A percentile compares a stretch with the other conserved stretches of the same genome.
Evolutionary conservation across 73 alveolate species (phyloP).

Genomic region (Blepharisma japonicum): DNA sequence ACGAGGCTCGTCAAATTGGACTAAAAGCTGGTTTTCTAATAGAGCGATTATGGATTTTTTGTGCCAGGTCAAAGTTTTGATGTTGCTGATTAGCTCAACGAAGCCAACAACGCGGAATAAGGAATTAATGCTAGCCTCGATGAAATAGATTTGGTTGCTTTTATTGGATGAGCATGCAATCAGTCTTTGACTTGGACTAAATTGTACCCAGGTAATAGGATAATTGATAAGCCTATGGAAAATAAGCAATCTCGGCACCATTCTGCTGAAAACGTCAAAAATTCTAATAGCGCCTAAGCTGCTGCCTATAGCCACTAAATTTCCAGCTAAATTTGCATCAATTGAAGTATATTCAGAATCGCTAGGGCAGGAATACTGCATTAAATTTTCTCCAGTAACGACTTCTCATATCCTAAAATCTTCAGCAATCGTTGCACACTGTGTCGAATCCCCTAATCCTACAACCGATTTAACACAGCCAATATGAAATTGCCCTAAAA

Average conservation of each 20-base stretch:
- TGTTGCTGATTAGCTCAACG: conserved; percentile 40
- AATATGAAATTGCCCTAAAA: conserved; percentile 6
- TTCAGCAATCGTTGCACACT: conserved; percentile 66
- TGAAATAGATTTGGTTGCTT: conserved; percentile 36
- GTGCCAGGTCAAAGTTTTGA: conserved; percentile 34
- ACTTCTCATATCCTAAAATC: conserved; percentile 87
- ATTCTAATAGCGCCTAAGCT: conserved; percentile 75
- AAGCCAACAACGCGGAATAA: conserved; percentile 56
- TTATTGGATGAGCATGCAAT: conserved; percentile 44
- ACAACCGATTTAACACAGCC: not conserved
- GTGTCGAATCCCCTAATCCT: conserved; percentile 87
- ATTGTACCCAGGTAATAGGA: conserved; percentile 36
- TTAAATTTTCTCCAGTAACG: conserved; percentile 53
- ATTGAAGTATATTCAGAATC: conserved; percentile 64
- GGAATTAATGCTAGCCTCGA: conserved; percentile 34
- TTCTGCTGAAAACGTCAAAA: conserved; percentile 79
- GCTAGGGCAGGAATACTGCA: conserved; percentile 51
- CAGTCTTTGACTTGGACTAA: conserved; percentile 49
- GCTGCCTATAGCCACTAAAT: conserved; percentile 70
- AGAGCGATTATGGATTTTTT: conserved; percentile 43
- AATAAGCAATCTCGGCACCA: conserved; percentile 66
- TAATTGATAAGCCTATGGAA: conserved; percentile 44
- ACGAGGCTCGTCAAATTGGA: conserved; percentile 30
- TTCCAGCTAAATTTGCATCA: conserved; percentile 81
- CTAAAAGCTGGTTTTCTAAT: conserved; percentile 37